Evolutionary conservation across 768 basidiomycete species (phyloP), one percentile per base, ranked within the genome.

Genomic region (Xanthoconium purpureum): DNA sequence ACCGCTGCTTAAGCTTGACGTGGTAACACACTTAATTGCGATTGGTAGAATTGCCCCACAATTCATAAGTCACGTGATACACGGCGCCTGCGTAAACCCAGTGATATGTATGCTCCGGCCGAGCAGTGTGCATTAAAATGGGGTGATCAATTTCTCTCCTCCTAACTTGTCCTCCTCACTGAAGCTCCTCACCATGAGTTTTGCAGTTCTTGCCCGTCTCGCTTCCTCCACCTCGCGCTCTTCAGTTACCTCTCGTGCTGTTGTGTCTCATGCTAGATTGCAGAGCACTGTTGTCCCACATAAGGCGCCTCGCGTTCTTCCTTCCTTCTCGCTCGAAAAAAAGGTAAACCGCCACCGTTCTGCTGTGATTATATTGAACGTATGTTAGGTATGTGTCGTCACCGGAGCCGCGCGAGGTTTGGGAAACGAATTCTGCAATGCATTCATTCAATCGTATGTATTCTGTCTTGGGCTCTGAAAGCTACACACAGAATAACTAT

Each of bases 351-450:
- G 7, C n/a, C 30, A 39, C 6, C 14, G 36, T 30, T 55, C 14
- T 37, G 24, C 14, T 35, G 36, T 30, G 20, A 54, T 33, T 15
- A 43, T 33, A 18, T 48, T 50, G 36, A 49, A 15, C 8, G 30
- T 13, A 42, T 35, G 18, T 8, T 66, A 96, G 87, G 93, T 94
- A 52, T 92, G 91, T 74, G 76, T 95, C 63, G 86, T 98, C 49
- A 98, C 96, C 38, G 96, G 96, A 45, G 96, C 87, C 52, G 96
- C 94, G 13, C 81, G 90, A 65, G 96, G 96, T 8, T 76, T 98
- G 45, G 96, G 96, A 8, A 81, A 89, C 61, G 88, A 93, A 71
- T 93, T 98, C 69, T 94, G 93, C 69, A 82, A 86, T 45, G 94
- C 94, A 13, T 94, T 98, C 72, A 66, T 94, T 61, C 85, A 89